Base-by-base conservation (phyloP, 257 asterid species). In the Knoxia roxburghii region DNA sequence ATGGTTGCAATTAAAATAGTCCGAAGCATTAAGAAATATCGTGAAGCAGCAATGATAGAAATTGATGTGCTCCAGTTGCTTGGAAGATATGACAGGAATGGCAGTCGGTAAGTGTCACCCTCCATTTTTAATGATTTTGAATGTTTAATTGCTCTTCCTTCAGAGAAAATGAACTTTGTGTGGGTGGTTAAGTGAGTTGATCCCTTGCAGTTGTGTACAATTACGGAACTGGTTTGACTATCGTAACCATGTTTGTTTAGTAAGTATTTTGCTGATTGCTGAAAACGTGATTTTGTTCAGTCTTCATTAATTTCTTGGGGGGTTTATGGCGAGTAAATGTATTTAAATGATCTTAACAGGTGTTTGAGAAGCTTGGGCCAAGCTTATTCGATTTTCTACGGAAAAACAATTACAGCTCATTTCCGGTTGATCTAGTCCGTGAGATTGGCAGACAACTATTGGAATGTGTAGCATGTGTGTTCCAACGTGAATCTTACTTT, bases 281-380 rank as follows among this genome's bases (percentile, higher is more conserved):
- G 45, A 73, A 67, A 72, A 66, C 79, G 68, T 73, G 72, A 74
- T 67, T 72, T 76, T 61, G 6, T 37, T 37, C n/a, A n/a, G 63
- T 60, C 61, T 68, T 70, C 71, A 68, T 23, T 10, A 73, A 65
- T 74, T 64, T 61, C 52, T 29, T 65, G 73, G 86, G 83, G 85
- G 77, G 73, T 61, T 33, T 62, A 60, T 78, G 81, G 37, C 74
- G 71, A 76, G 75, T 73, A 69, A 75, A 77, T 77, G 68, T 61
- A 74, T 79, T 70, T 72, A 79, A 78, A 76, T 77, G 80, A 72
- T 76, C 75, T 82, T 76, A 74, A 74, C 82, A 82, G 87, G 87
- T 82, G 70, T 82, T 82, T 82, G 87, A 82, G 84, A 82, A 74
- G 87, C 87, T 82, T 82, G 87, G 87, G 52, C 87, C 87, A 72